These are phyloP conservation scores for Rhytidiadelphus loreus DNA, from an alignment of 225 moss, liverwort and hornwort genomes.

Conservation along the genomic window DNA sequence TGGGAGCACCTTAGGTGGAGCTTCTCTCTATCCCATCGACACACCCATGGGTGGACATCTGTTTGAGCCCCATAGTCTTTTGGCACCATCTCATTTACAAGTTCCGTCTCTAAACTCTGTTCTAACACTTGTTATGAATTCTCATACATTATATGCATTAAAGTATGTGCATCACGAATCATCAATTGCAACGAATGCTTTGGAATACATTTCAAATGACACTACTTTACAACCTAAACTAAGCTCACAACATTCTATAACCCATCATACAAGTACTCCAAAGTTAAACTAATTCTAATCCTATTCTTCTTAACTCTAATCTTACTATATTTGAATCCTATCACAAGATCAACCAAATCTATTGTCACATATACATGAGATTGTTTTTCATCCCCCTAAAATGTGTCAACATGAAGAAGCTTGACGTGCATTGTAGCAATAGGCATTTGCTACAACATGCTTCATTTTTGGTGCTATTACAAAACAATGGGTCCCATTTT, in stretches of 20 bases:
- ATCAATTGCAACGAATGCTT: neutral
- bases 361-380: neutral
- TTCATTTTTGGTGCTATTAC: too few species aligned
- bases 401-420: neutral
- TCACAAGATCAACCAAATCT: neutral
- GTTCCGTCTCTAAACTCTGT: slow-evolving; percentile 26
- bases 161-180: neutral
- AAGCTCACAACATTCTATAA: neutral
- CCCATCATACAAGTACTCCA: neutral
- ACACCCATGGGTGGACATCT: slow-evolving; percentile 35
- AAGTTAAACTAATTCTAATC: neutral
- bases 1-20: neutral
- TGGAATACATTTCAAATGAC: neutral
- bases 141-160: neutral
- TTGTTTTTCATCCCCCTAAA: neutral
- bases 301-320: neutral
- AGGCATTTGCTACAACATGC: neutral
- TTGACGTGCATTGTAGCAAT: neutral
- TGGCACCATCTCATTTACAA: slow-evolving; percentile 11
- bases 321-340: neutral
- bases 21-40: slow-evolving; percentile 31
- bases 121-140: neutral
- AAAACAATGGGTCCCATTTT: neutral
- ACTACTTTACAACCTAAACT: neutral
- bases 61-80: slow-evolving; percentile 42